Percentiles rank a stretch among this genome's conserved stretches.
Evolutionary conservation across 805 yeast genomes (phyloP).

Genomic region (Schizosaccharomyces octosporus): DNA sequence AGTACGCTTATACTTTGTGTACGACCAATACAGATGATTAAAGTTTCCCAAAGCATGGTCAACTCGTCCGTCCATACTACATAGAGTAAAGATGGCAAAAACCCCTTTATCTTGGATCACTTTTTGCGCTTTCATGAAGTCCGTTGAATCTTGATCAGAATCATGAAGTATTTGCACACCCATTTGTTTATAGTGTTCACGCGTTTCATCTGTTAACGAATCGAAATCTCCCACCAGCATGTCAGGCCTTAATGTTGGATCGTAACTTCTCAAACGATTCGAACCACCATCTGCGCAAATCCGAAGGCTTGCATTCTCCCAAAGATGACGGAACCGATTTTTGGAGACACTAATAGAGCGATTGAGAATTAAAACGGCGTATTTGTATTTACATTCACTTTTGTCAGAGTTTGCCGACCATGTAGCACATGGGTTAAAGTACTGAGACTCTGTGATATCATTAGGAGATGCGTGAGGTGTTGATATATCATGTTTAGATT

Average conservation of each 20-base stretch:
- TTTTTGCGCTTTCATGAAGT: neutral
- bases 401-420: neutral
- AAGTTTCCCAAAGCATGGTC: neutral
- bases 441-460: neutral
- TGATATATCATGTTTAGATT: neutral
- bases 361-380: neutral
- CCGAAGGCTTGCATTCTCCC: neutral
- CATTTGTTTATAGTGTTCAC: neutral
- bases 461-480: neutral
- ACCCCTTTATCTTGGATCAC: neutral
- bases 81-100: neutral
- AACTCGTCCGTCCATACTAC: conserved; percentile 1
- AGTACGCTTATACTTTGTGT: neutral
- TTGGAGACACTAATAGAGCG: neutral
- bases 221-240: conserved; percentile 1
- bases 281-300: conserved; percentile 3
- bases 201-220: neutral
- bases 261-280: neutral
- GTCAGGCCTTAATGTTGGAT: neutral
- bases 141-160: neutral
- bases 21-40: neutral
- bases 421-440: neutral
- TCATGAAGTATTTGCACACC: neutral
- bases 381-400: neutral
- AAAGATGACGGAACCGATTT: neutral